Conservation (phyloP, 345 rosid species). For the Salix arbutifolia region DNA sequence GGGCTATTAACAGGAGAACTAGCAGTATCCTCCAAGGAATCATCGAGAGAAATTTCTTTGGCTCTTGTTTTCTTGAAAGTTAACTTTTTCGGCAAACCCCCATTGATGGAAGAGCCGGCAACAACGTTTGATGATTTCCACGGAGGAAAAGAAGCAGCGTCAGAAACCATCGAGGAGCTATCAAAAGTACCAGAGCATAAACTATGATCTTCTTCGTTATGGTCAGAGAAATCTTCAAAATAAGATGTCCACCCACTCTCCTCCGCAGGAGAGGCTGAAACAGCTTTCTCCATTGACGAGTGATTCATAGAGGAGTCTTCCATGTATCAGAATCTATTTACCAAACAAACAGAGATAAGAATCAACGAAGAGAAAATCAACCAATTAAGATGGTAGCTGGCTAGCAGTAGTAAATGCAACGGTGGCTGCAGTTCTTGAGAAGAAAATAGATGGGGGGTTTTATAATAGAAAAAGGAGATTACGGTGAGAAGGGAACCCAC, state of each 20-base stretch:
- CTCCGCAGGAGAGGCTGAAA: conserved; percentile 25
- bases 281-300: conserved; percentile 16
- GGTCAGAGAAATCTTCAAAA: conserved; percentile 58
- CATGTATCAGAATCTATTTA: conserved; percentile 8
- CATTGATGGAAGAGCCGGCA: conserved; percentile 14
- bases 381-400: not conserved
- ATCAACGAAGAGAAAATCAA: not conserved
- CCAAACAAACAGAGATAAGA: not conserved
- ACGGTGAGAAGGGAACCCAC: conserved; percentile 27
- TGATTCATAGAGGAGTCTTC: conserved; percentile 25
- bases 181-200: conserved; percentile 35
- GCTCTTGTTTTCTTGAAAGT: conserved; percentile 51
- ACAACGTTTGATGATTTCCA: conserved; percentile 26
- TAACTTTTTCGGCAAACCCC: conserved; percentile 31
- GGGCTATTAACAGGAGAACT: conserved; percentile 83
- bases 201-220: conserved; percentile 13
- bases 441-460: conserved; percentile 8
- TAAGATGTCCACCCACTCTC: conserved; percentile 94
- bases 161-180: conserved; percentile 64
- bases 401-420: not conserved
- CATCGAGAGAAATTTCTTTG: conserved; percentile 47
- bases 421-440: not conserved
- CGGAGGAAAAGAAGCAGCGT: conserved; percentile 57
- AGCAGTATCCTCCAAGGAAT: conserved; percentile 89
- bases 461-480: not conserved